Base-by-base conservation (phyloP, 192 early-diverging fungal species). In the Gonapodya prolifera region DNA sequence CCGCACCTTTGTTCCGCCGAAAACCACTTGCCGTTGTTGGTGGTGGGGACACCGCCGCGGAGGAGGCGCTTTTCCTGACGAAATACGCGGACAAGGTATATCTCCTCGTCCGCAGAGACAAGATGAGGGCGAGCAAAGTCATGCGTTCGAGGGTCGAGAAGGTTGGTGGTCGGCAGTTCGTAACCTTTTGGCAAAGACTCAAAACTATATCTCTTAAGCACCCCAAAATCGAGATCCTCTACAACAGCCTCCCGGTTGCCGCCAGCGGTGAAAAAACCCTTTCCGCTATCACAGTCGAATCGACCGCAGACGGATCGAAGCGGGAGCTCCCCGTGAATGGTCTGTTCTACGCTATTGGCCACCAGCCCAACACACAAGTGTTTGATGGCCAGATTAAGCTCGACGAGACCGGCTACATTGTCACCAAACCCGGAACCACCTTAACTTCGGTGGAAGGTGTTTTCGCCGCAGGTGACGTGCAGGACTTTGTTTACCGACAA, bases 291-390 rank as follows among this genome's bases (percentile, higher is more conserved):
- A 88, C 87, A 29, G 85, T 94, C 80, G 80, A 93, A 84, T 88
- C 95, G 83, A 96, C 92, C 76, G 84, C 88, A 76, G 30, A 35
- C 30, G 80, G 78, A 29, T 77, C 80, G 0, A 91, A 70, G 32
- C 79, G 85, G 77, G 85, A 90, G 30, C 82, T 97, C 73, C 81
- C 87, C 29, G 92, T 92, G 35, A 97, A 92, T 77, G 97, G 97
- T 36, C 84, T 99, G 75, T 98, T 99, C 84, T 99, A 98, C 83
- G 97, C 97, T 33, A 98, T 99, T 82, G 97, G 97, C 69, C 97
- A 99, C 83, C 88, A 16, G 18, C 71, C 70, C 17, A 79, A 79
- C 16, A 79, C 75, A 29, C 35, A 79, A 13, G 35, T 79, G 33
- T 79, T 79, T 36, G 87, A 89, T 79, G 90, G 90, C 75, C 91